phyloP scores from a whole-genome alignment of 352 stramenopile species.

The Phytophthora lateralis region DNA sequence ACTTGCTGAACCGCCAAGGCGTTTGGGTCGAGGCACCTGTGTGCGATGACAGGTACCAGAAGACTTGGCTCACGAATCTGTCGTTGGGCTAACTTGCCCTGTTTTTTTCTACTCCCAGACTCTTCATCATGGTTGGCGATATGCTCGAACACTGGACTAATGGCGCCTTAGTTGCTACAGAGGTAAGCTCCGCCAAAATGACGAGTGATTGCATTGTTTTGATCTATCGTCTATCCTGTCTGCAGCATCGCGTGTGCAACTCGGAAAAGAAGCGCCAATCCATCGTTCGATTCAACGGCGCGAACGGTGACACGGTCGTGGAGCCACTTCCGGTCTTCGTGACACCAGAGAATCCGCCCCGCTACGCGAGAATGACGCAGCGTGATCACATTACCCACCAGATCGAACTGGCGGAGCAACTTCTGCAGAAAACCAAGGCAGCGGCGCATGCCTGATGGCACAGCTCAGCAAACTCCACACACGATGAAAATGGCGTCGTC shows the following conservation, averaged over 20 bases:
- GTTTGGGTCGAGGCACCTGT: slow-evolving; percentile 76
- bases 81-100: slow-evolving; percentile 1
- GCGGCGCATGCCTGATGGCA: slow-evolving; percentile 37
- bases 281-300: slow-evolving; percentile 85
- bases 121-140: slow-evolving; percentile 84
- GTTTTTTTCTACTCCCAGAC: slow-evolving; percentile 13
- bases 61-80: background rate
- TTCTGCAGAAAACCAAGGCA: slow-evolving; percentile 66
- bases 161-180: slow-evolving; percentile 66
- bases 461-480: background rate
- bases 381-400: slow-evolving; percentile 63
- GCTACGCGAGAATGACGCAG: slow-evolving; percentile 70
- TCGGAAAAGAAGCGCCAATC: slow-evolving; percentile 77
- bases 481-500: slow-evolving; percentile 2
- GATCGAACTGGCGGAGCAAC: slow-evolving; percentile 57
- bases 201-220: background rate
- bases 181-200: slow-evolving; percentile 40
- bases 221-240: slow-evolving; percentile 8
- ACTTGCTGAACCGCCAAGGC: slow-evolving; percentile 64
- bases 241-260: slow-evolving; percentile 81
- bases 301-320: slow-evolving; percentile 73
- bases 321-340: slow-evolving; percentile 69
- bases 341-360: slow-evolving; percentile 47
- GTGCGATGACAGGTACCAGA: slow-evolving; percentile 58
- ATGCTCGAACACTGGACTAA: slow-evolving; percentile 88